A percentile compares a stretch with the other conserved stretches of the same genome.
These are phyloP conservation scores for Sequoiadendron giganteum DNA, from an alignment of 75 land plant genomes.

Conservation along the genomic window DNA sequence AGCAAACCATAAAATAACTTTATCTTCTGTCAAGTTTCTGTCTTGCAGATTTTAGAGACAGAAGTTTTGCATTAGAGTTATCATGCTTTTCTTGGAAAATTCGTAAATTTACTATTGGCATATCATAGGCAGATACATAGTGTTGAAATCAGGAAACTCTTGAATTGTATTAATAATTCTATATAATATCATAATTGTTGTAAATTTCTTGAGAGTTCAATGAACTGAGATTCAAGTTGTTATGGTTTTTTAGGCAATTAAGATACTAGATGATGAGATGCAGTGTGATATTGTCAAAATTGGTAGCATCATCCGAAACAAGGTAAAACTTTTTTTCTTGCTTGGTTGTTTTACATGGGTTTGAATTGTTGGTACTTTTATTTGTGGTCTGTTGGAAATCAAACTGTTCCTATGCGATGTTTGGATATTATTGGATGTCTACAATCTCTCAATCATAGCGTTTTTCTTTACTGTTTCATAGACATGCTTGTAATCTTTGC, in stretches of 20 bases:
- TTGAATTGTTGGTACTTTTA: not conserved
- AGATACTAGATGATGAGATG: slow-evolving; percentile 87
- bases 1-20: not conserved
- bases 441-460: too few species aligned
- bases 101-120: not conserved
- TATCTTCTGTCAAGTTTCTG: not conserved
- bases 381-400: not conserved
- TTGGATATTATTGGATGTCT: not conserved
- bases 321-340: slow-evolving; percentile 43
- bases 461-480: not conserved
- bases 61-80: not conserved
- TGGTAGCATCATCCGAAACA: slow-evolving; percentile 74
- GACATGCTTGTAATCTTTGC: not conserved
- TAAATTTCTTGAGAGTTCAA: not conserved
- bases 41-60: not conserved
- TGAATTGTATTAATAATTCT: not conserved
- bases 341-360: slow-evolving; percentile 9
- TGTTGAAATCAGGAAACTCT: not conserved
- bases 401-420: not conserved
- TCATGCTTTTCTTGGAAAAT: not conserved
- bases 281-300: slow-evolving; percentile 94
- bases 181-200: not conserved
- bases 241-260: slow-evolving; percentile 58
- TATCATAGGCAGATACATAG: not conserved
- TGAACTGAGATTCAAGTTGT: slow-evolving; percentile 6